phyloP scores from a whole-genome alignment of 179 eudicot species.

The Vitellaria paradoxa region DNA sequence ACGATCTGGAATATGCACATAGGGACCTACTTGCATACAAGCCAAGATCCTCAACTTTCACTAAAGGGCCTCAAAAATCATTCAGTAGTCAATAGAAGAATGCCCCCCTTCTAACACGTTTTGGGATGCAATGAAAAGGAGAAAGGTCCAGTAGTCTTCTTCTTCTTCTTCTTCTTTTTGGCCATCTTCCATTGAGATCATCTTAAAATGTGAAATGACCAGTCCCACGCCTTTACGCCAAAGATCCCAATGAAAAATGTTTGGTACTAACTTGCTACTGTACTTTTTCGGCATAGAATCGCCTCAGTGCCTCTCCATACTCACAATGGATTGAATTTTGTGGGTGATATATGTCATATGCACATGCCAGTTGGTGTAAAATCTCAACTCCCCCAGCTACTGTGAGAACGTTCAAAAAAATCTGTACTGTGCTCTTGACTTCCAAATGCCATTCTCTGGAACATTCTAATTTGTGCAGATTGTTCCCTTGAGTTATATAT shows the following conservation, averaged over 20 bases:
- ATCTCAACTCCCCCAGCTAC: constrained; percentile 45
- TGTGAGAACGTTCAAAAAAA: constrained; percentile 38
- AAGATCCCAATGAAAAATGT: too few species aligned
- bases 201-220: too few species aligned
- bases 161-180: too few species aligned
- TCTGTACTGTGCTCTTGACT: constrained; percentile 77
- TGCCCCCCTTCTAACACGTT: background rate
- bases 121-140: background rate
- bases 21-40: constrained; percentile 8
- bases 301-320: background rate
- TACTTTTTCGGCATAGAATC: background rate
- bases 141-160: too few species aligned
- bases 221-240: too few species aligned
- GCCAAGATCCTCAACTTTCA: background rate
- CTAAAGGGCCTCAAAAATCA: background rate
- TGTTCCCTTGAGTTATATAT: constrained; percentile 72
- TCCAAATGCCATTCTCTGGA: constrained; percentile 88
- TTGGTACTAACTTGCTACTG: too few species aligned
- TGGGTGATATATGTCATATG: background rate
- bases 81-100: background rate
- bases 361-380: background rate
- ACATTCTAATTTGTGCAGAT: constrained; percentile 79
- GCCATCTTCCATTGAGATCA: too few species aligned
- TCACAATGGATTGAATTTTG: background rate
- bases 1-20: background rate